Conservation (phyloP, 1,139 yeast species). For the Diutina scorzettiae region DNA sequence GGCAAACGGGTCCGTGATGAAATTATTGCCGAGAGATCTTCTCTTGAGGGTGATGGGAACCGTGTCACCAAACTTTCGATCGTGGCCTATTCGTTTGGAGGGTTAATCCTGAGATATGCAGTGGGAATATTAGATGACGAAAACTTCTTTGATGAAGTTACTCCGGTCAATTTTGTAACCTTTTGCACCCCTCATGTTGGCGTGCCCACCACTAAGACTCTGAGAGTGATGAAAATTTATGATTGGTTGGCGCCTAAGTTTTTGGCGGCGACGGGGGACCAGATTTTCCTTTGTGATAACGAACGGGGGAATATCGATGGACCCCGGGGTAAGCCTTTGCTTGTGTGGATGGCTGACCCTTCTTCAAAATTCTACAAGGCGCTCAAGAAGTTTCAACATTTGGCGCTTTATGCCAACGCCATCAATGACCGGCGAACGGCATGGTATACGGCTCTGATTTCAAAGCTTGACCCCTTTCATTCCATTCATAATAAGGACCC, state of each 20-base stretch:
- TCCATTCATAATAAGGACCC: slow-evolving; percentile 29
- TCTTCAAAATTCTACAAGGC: slow-evolving; percentile 48
- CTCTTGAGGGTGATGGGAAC: slow-evolving; percentile 15
- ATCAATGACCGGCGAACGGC: slow-evolving; percentile 70
- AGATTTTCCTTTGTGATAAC: slow-evolving; percentile 52
- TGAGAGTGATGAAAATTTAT: slow-evolving; percentile 30
- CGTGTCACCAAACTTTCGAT: slow-evolving; percentile 48
- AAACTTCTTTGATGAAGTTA: slow-evolving; percentile 36
- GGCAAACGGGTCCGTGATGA: slow-evolving; percentile 69
- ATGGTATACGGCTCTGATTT: slow-evolving; percentile 73
- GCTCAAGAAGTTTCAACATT: slow-evolving; percentile 36
- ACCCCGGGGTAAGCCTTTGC: slow-evolving; percentile 29
- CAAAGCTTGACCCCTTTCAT: slow-evolving; percentile 49
- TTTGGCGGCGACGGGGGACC: slow-evolving; percentile 61
- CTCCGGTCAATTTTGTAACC: slow-evolving; percentile 54
- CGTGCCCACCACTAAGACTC: slow-evolving; percentile 38
- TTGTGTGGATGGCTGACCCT: slow-evolving; percentile 55
- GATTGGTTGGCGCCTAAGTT: slow-evolving; percentile 50
- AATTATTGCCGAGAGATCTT: slow-evolving; percentile 34
- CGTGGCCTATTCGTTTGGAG: slow-evolving; percentile 78
- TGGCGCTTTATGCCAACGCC: slow-evolving; percentile 58
- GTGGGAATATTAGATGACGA: slow-evolving; percentile 52
- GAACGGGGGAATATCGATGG: slow-evolving; percentile 6
- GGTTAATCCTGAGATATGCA: slow-evolving; percentile 66
- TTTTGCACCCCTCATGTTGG: slow-evolving; percentile 84